Conservation (phyloP, 2,329 filamentous ascomycete genomes). For the Pestalotiopsis sp. region DNA sequence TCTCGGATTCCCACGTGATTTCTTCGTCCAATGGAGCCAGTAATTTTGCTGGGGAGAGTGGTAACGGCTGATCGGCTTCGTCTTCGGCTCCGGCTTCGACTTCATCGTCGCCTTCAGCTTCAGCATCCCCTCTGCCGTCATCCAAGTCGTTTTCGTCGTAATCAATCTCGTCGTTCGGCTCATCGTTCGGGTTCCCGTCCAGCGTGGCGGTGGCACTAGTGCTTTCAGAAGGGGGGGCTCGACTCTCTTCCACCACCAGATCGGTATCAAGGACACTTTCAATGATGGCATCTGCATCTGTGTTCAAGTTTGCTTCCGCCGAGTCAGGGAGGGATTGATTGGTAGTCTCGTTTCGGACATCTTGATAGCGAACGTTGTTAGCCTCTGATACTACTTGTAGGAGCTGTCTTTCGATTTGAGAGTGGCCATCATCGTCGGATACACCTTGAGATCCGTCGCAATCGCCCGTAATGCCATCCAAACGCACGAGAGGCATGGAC, state of each 20-base stretch:
- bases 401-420: background rate
- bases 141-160: constrained; percentile 36
- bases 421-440: too few species aligned
- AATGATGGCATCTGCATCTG: background rate
- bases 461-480: background rate
- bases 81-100: constrained; percentile 13
- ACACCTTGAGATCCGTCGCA: background rate
- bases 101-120: constrained; percentile 21
- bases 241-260: constrained; percentile 20
- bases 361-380: background rate
- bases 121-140: constrained; percentile 13
- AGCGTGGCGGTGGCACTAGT: constrained; percentile 35
- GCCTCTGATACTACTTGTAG: background rate
- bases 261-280: background rate
- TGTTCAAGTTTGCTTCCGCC: background rate
- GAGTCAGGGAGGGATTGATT: background rate
- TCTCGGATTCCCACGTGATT: constrained; percentile 35
- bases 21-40: constrained; percentile 24
- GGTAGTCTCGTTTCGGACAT: background rate
- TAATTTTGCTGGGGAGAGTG: constrained; percentile 7
- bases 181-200: constrained; percentile 31
- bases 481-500: background rate
- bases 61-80: constrained; percentile 16
- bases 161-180: constrained; percentile 34
- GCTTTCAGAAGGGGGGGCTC: constrained; percentile 32